Base-by-base conservation (phyloP, 2,329 filamentous ascomycete species). In the Paraconiothyrium sp. region DNA sequence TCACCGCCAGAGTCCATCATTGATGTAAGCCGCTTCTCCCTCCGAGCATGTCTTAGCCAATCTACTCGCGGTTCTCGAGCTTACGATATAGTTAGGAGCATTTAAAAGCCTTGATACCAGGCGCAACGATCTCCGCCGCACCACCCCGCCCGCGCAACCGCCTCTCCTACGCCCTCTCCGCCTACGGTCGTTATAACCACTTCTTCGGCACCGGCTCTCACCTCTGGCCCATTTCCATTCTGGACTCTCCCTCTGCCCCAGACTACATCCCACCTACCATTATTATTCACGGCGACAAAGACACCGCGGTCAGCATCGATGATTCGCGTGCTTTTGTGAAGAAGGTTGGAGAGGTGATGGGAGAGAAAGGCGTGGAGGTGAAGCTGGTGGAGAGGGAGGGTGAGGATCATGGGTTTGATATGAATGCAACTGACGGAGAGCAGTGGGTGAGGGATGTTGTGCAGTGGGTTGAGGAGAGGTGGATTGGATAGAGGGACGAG, bases 341-440 rank as follows among this genome's bases (percentile, higher is more conserved):
- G 27, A 73, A 71, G 60, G 69, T 63, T 32, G 60, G 63, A 50
- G 54, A 52, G 34, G 48, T 66, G 37, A 56, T 71, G 34, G 41
- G 30, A 4, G 58, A 61, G n/a, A 63, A 62, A 3, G 44, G 35
- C 35, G 27, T 54, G 13, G 66, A 72, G 54, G 61, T 75, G 1
- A 72, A 55, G 54, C 57, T 76, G 3, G 61, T 64, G 49, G 57
- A 67, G 14, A 24, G 62, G 47, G 24, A 68, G 13, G 66, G 67
- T 0, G 54, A 63, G 49, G 72, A 77, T 41, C 76, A 78, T 65
- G 76, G 75, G 8, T 78, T 78, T 50, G 75, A 77, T 59, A 60
- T 56, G 27, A 61, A 61, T 20, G n/a, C 56, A 4, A 68, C 66
- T 27, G 70, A 75, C 43, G 67, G 71, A 30, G 70, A 76, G 49